phyloP scores from a whole-genome alignment of 176 grass and related monocot genomes.

The Lolium multiflorum region DNA sequence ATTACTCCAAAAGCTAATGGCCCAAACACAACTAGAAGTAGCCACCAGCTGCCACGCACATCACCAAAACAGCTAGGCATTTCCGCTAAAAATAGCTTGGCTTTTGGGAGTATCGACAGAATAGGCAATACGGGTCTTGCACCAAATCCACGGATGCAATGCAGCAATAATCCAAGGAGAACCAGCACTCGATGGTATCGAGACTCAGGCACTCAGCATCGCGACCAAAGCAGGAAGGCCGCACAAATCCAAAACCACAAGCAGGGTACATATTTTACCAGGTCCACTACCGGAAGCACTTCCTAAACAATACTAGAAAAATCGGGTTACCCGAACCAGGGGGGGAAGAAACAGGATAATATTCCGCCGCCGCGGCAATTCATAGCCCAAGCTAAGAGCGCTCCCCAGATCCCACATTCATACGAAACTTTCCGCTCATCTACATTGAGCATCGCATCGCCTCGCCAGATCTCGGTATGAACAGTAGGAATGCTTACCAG shows the following conservation, averaged over 20 bases:
- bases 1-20: neutral
- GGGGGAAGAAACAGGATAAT: neutral
- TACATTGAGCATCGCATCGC: neutral
- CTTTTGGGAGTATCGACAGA: no score
- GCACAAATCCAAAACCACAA: neutral
- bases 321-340: neutral
- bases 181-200: no score
- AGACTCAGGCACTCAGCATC: neutral
- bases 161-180: neutral
- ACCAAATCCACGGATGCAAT: neutral
- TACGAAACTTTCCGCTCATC: neutral
- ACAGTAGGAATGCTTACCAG: constrained; percentile 7
- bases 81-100: no score
- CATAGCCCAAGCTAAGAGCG: neutral
- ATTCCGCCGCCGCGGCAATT: neutral
- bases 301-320: neutral
- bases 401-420: neutral
- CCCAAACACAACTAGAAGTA: neutral
- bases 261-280: no score
- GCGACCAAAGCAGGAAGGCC: neutral
- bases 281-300: neutral
- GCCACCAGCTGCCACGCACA: neutral
- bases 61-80: neutral
- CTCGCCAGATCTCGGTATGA: constrained; percentile 30
- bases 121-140: neutral